Conservation (phyloP, 441 rosid genomes). For the Kokia cookei region DNA sequence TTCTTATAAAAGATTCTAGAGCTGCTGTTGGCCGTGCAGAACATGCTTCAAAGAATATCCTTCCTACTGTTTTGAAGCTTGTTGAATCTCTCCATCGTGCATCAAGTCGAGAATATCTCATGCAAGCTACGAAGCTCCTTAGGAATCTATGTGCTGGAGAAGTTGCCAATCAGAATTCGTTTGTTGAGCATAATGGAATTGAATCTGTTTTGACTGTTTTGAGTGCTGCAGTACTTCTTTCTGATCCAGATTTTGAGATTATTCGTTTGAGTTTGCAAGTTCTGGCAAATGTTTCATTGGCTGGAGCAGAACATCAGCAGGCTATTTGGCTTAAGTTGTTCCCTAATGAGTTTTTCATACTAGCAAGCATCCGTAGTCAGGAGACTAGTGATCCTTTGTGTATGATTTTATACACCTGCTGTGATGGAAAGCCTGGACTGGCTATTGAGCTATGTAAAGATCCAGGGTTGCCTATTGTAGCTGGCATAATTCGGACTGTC, state of each 20-base stretch:
- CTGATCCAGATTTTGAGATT: constrained; percentile 31
- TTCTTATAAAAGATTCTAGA: constrained; percentile 39
- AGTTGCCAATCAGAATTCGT: constrained; percentile 43
- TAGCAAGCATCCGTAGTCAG: constrained; percentile 37
- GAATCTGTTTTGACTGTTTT: constrained; percentile 26
- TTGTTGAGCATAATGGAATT: constrained; percentile 41
- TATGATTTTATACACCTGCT: constrained; percentile 55
- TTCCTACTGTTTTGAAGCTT: constrained; percentile 40
- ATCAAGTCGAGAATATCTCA: constrained; percentile 25
- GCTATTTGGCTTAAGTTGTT: constrained; percentile 53
- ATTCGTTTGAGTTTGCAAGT: constrained; percentile 57
- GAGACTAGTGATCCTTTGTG: constrained; percentile 70
- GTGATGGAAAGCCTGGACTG: constrained; percentile 42
- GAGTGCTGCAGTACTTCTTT: constrained; percentile 15
- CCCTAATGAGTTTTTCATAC: constrained; percentile 36
- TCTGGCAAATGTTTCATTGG: constrained; percentile 64
- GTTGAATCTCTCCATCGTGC: constrained; percentile 25
- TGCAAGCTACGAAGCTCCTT: constrained; percentile 48
- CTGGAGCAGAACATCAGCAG: constrained; percentile 57
- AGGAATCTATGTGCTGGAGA: constrained; percentile 89
- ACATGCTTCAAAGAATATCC: constrained; percentile 51
- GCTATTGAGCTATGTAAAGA: constrained; percentile 37
- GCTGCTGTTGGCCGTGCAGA: constrained; percentile 46
- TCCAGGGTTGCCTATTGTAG: constrained; percentile 38
- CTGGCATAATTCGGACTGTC: constrained; percentile 46